A percentile compares a stretch with the other conserved stretches of the same genome.
Evolutionary conservation across 164 flowering plant species (phyloP).

Genomic region (Vitis labrusca): DNA sequence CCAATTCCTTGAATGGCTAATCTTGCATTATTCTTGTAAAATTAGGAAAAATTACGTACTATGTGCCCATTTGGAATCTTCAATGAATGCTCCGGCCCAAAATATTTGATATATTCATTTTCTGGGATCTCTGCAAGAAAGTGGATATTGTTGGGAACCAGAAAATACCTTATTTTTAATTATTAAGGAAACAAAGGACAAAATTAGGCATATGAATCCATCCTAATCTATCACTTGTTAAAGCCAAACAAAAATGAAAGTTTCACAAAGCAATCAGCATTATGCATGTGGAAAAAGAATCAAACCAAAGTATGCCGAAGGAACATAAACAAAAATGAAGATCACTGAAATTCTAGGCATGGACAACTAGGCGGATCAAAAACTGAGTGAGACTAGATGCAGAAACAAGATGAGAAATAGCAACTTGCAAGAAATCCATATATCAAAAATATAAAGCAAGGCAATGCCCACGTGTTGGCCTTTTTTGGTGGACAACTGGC

Average conservation of each 20-base stretch:
- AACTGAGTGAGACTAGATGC: not conserved
- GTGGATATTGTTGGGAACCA: not conserved
- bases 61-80: constrained; percentile 74
- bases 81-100: constrained; percentile 78
- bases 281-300: not conserved
- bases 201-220: not conserved
- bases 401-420: too few species aligned
- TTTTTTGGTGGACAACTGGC: too few species aligned
- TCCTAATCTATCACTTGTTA: not conserved
- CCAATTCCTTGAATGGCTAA: not conserved
- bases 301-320: not conserved
- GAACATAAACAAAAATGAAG: not conserved
- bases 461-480: too few species aligned
- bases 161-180: not conserved
- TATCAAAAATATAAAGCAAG: too few species aligned
- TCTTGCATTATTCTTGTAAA: not conserved
- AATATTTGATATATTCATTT: constrained; percentile 85
- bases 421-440: too few species aligned
- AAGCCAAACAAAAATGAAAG: not conserved
- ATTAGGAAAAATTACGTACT: constrained; percentile 40
- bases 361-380: not conserved
- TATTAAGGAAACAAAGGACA: not conserved
- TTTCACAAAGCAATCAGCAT: not conserved
- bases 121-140: constrained; percentile 90
- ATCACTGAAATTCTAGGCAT: not conserved